phyloP scores from a whole-genome alignment of 257 asterid genomes.

The Euphrasia confusa region DNA sequence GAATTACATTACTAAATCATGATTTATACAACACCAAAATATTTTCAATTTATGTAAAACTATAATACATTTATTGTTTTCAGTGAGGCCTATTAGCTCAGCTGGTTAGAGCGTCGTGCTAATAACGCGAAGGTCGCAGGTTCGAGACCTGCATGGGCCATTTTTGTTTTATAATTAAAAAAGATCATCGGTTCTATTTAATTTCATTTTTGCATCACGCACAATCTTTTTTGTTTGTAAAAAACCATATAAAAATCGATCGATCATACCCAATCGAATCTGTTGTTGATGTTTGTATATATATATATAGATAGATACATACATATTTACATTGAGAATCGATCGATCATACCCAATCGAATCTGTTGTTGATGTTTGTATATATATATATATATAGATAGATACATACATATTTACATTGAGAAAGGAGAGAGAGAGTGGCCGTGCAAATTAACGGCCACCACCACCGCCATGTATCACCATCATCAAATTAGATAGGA shows the following conservation, averaged over 20 bases:
- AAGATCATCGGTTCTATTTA: no score
- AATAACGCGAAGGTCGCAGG: slow-evolving; percentile 67
- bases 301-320: slow-evolving; percentile 20
- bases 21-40: no score
- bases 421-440: slow-evolving; percentile 26
- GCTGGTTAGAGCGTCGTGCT: slow-evolving; percentile 78
- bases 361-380: slow-evolving; percentile 11
- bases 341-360: slow-evolving; percentile 14
- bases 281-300: slow-evolving; percentile 10
- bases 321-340: slow-evolving; percentile 9
- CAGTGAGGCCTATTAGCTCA: slow-evolving; percentile 57
- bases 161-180: no score
- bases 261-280: slow-evolving; percentile 17
- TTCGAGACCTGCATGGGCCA: slow-evolving; percentile 78
- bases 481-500: slow-evolving; percentile 16
- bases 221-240: no score
- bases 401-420: slow-evolving; percentile 18
- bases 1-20: no score
- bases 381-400: slow-evolving; percentile 19
- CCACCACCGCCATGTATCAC: slow-evolving; percentile 28
- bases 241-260: no score
- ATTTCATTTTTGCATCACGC: background rate
- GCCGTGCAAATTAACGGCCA: slow-evolving; percentile 46
- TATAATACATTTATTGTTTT: no score
- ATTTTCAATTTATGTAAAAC: no score